Conservation (phyloP, 495 filamentous ascomycete species). For the Aspergillus haitiensis region DNA sequence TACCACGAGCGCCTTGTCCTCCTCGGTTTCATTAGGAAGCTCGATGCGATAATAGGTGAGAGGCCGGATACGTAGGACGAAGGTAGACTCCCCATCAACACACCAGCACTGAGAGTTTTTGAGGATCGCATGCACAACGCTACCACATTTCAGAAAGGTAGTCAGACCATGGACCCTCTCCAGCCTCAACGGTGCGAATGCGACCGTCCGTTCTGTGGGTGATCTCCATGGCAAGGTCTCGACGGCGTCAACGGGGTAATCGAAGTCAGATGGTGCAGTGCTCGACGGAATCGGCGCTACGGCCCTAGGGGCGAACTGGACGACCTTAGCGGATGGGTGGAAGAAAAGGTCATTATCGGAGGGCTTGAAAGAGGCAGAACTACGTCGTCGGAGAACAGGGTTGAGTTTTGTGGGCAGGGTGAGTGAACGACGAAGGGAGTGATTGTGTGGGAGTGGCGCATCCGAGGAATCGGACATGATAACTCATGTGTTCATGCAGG, state of each 20-base stretch:
- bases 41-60: slow-evolving; percentile 90
- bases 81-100: slow-evolving; percentile 79
- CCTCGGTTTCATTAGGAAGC: slow-evolving; percentile 60
- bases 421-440: slow-evolving; percentile 54
- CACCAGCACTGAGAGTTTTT: slow-evolving; percentile 91
- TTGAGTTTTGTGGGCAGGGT: slow-evolving; percentile 57
- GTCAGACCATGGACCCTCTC: slow-evolving; percentile 79
- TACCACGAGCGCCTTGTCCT: slow-evolving; percentile 59
- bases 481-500: slow-evolving; percentile 27
- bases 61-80: slow-evolving; percentile 75
- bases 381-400: slow-evolving; percentile 32
- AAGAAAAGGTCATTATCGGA: slow-evolving; percentile 71
- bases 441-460: slow-evolving; percentile 38
- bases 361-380: slow-evolving; percentile 34
- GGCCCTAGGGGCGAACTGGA: slow-evolving; percentile 56
- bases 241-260: slow-evolving; percentile 46
- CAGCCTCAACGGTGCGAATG: slow-evolving; percentile 73
- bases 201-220: slow-evolving; percentile 75
- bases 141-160: slow-evolving; percentile 80
- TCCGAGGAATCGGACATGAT: slow-evolving; percentile 43
- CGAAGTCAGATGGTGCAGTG: slow-evolving; percentile 46
- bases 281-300: slow-evolving; percentile 44
- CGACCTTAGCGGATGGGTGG: slow-evolving; percentile 64
- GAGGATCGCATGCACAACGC: slow-evolving; percentile 76
- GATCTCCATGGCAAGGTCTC: slow-evolving; percentile 71